Evolutionary conservation across 257 asterid genomes (phyloP).

Genomic region (Perilla frutescens): DNA sequence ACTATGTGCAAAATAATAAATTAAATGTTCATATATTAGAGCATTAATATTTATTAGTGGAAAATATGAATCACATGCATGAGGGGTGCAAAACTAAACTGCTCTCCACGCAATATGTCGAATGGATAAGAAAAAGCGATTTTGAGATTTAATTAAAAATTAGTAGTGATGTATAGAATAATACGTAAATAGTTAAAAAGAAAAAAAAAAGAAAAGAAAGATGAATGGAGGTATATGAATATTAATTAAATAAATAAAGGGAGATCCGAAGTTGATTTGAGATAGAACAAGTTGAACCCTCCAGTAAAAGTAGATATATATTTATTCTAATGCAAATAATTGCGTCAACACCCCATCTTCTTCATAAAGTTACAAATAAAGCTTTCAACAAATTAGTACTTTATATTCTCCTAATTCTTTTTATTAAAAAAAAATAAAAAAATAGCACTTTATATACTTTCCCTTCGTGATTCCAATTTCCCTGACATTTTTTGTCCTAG

Average conservation of each 20-base stretch:
- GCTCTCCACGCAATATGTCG: background rate
- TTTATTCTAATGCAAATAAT: constrained; percentile 31
- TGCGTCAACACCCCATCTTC: constrained; percentile 20
- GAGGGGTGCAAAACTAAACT: background rate
- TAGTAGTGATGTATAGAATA: background rate
- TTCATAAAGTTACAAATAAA: constrained; percentile 30
- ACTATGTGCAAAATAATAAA: too few relatives aligned
- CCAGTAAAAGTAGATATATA: background rate
- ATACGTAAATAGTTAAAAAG: background rate
- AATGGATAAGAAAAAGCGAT: background rate
- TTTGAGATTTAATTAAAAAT: background rate
- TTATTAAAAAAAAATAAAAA: too few relatives aligned
- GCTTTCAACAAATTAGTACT: constrained; percentile 16
- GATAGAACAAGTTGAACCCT: constrained; percentile 19
- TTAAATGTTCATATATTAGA: too few relatives aligned
- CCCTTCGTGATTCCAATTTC: constrained; percentile 18
- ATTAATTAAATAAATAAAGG: background rate
- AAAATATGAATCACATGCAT: background rate
- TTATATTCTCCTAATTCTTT: background rate
- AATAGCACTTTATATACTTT: constrained; percentile 1
- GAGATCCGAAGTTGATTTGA: constrained; percentile 32
- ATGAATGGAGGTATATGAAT: background rate
- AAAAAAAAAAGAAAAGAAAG: background rate
- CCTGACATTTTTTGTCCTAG: constrained; percentile 25
- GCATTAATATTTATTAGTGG: too few relatives aligned